Evolutionary conservation across 164 flowering plant genomes (phyloP).

Genomic region (Hamamelis virginiana): DNA sequence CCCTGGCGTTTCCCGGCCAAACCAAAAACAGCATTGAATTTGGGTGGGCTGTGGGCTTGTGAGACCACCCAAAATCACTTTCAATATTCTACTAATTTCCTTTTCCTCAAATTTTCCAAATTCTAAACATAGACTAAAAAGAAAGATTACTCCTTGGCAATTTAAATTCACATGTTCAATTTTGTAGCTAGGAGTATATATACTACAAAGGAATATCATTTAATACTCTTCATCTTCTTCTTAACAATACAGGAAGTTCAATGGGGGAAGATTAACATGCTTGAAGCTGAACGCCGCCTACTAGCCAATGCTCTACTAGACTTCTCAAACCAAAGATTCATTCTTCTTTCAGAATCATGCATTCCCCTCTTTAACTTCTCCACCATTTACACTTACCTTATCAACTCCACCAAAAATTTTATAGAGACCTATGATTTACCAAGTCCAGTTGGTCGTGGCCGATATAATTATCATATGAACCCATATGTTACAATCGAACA

Average conservation of each 20-base stretch:
- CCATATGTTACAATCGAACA: conserved; percentile 39
- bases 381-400: conserved; percentile 63
- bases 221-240: neutral
- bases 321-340: conserved; percentile 65
- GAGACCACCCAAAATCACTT: too few species aligned
- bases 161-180: too few species aligned
- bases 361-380: conserved; percentile 80
- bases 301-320: conserved; percentile 79
- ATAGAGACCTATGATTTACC: conserved; percentile 51
- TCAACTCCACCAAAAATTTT: conserved; percentile 42
- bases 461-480: conserved; percentile 46
- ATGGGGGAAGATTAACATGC: conserved; percentile 73
- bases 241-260: conserved; percentile 46
- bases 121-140: too few species aligned
- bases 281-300: conserved; percentile 75
- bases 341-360: conserved; percentile 83
- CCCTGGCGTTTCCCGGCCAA: too few species aligned
- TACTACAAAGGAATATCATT: neutral
- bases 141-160: too few species aligned
- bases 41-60: too few species aligned
- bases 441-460: conserved; percentile 59
- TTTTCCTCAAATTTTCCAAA: too few species aligned
- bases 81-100: too few species aligned
- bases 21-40: too few species aligned
- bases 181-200: too few species aligned